Conservation (phyloP, 352 stramenopile species). For the Thalassiosira sp. region DNA sequence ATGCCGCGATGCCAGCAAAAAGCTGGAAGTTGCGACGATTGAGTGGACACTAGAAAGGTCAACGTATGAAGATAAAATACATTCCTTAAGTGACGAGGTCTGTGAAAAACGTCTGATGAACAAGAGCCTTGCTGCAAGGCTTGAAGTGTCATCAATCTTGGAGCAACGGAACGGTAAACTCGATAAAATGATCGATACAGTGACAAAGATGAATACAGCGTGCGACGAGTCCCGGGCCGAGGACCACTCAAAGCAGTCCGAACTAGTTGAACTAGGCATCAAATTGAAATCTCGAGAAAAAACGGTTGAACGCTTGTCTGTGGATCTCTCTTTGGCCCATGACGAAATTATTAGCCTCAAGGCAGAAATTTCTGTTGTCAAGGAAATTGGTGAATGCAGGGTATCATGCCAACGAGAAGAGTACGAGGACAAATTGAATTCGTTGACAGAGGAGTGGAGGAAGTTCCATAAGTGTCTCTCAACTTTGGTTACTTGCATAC, state of each 20-base stretch:
- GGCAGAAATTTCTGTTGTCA: constrained; percentile 39
- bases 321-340: constrained; percentile 22
- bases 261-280: constrained; percentile 21
- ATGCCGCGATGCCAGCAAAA: background rate
- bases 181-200: constrained; percentile 20
- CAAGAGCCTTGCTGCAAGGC: constrained; percentile 8
- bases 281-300: constrained; percentile 19
- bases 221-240: constrained; percentile 1
- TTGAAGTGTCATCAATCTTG: constrained; percentile 16
- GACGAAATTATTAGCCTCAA: constrained; percentile 34
- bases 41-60: constrained; percentile 26
- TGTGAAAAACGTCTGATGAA: constrained; percentile 22
- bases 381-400: constrained; percentile 24
- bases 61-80: constrained; percentile 28
- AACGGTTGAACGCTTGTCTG: constrained; percentile 14
- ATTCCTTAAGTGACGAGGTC: constrained; percentile 2
- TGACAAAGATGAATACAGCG: constrained; percentile 10
- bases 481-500: constrained; percentile 21
- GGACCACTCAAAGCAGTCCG: constrained; percentile 11
- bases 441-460: constrained; percentile 9
- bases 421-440: constrained; percentile 13
- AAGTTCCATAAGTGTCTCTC: too few relatives aligned
- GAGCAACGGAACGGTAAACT: constrained; percentile 14
- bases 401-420: constrained; percentile 29
- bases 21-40: constrained; percentile 6